Base-by-base conservation (phyloP, 1,284 basidiomycete genomes). In the Stereum hirsutum region DNA sequence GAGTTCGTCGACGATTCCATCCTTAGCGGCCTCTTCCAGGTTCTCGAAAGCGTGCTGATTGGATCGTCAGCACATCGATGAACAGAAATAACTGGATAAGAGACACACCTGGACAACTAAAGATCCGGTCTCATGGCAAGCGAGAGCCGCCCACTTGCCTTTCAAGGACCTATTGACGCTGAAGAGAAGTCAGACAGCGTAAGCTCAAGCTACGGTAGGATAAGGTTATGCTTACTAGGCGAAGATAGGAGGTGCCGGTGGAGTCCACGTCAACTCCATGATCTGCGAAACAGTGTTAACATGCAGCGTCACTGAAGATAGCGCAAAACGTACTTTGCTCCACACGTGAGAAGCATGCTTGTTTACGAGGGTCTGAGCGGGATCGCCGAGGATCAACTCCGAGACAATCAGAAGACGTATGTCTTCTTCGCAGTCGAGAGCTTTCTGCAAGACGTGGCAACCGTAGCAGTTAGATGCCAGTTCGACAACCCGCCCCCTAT, bases 311-410 rank as follows among this genome's bases (percentile, higher is more conserved):
- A n/a, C n/a, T n/a, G n/a, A n/a, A 6, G 32, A 24, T 27, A 30
- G 26, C 34, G 11, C 27, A 21, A 26, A 17, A 40, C 47, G 27
- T n/a, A 85, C 84, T 70, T 89, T 89, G 62, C 83, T 87, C 86
- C 86, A 89, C 17, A 89, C 86, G 58, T 89, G 86, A 43, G 84
- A 87, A 1, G 86, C 86, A 58, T 89, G 86, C 58, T 89, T 89
- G 58, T 89, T 89, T 10, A 89, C 80, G 19, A 89, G 67, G 5
- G 86, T 89, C 56, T 85, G 74, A 2, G 84, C 83, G 7, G 86
- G 85, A 55, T 89, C 86, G 1, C 84, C 82, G 15, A 80, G 69
- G 28, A 89, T 71, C 28, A 89, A 70, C 58, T 89, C 86, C 1
- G 82, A 83, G 24, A 89, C 87, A 46, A 89, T 86, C 43, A 87